Conservation (phyloP, 257 asterid species). For the Dorcoceras hygrometricum region DNA sequence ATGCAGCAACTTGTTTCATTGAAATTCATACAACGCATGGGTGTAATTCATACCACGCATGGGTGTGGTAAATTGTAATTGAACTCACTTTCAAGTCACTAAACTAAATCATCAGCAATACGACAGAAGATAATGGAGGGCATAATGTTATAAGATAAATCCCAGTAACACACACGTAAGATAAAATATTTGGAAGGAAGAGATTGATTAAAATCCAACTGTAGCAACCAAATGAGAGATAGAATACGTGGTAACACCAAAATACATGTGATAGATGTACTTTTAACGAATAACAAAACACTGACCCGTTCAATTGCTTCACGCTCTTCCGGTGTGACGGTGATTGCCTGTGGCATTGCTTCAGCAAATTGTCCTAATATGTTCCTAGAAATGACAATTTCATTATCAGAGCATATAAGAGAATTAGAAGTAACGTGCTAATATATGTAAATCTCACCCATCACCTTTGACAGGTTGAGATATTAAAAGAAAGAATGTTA, state of each 20-base stretch:
- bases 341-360: background rate
- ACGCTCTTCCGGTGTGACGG: background rate
- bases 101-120: too few relatives aligned
- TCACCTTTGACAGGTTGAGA: background rate
- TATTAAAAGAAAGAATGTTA: background rate
- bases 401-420: background rate
- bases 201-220: background rate
- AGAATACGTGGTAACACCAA: too few relatives aligned
- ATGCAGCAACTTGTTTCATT: background rate
- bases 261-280: background rate
- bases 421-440: background rate
- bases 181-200: too few relatives aligned
- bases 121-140: background rate
- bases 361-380: background rate
- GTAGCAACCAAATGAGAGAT: background rate
- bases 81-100: background rate
- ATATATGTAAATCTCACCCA: background rate
- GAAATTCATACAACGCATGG: too few relatives aligned
- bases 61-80: too few relatives aligned
- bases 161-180: background rate
- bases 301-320: background rate
- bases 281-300: background rate
- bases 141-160: background rate
- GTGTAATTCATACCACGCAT: too few relatives aligned
- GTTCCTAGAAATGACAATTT: background rate